phyloP scores from a whole-genome alignment of 176 grass and related monocot genomes.

The Pharus latifolius region DNA sequence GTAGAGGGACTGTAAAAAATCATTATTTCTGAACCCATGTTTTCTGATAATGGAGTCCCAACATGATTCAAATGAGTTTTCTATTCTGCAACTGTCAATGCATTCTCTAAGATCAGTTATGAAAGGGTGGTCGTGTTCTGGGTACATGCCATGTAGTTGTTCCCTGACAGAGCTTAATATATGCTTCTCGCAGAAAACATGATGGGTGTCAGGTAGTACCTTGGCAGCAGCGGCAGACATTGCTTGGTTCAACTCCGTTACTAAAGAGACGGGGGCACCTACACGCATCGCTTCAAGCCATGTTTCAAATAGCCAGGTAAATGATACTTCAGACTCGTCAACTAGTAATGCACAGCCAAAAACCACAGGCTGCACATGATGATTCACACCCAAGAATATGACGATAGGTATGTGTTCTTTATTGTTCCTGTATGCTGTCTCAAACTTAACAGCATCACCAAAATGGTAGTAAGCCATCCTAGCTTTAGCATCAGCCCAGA shows the following conservation, averaged over 20 bases:
- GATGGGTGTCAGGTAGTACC: constrained; percentile 51
- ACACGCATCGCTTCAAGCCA: constrained; percentile 86
- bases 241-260: constrained; percentile 56
- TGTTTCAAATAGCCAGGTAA: constrained; percentile 81
- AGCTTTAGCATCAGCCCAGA: constrained; percentile 80
- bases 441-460: constrained; percentile 72
- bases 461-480: constrained; percentile 90
- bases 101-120: constrained; percentile 62
- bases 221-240: constrained; percentile 55
- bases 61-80: constrained; percentile 62
- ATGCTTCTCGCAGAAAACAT: constrained; percentile 75
- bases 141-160: constrained; percentile 41
- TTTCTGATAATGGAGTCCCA: constrained; percentile 50
- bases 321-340: constrained; percentile 80
- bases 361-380: constrained; percentile 74
- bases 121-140: constrained; percentile 37
- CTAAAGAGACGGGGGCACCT: constrained; percentile 54
- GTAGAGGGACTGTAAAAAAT: constrained; percentile 61
- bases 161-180: constrained; percentile 49
- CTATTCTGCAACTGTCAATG: constrained; percentile 47
- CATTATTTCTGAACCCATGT: constrained; percentile 55
- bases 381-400: constrained; percentile 81
- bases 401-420: constrained; percentile 78
- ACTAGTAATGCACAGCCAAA: constrained; percentile 87
- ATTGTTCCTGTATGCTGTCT: constrained; percentile 46